A percentile compares a stretch with the other conserved stretches of the same genome.
phyloP scores from a whole-genome alignment of 257 asterid species.

The Cynanchum wilfordii region DNA sequence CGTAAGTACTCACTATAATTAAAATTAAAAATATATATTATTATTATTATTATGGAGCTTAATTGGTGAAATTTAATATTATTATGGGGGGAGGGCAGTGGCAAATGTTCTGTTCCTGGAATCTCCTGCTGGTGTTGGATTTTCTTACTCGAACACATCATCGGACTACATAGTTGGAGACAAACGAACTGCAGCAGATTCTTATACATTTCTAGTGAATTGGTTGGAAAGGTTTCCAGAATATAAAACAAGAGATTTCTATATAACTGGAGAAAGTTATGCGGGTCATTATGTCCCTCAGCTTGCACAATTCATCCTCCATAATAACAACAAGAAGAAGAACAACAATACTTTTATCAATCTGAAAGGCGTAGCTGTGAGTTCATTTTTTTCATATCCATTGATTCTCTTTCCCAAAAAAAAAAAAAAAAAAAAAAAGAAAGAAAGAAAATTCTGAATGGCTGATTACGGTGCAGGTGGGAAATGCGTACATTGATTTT shows the following conservation, averaged over 20 bases:
- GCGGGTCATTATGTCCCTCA: conserved; percentile 79
- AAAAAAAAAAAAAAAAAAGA: background rate
- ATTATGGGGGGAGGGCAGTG: conserved; percentile 25
- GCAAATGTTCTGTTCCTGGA: conserved; percentile 67
- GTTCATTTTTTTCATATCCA: background rate
- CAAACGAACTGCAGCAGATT: conserved; percentile 43
- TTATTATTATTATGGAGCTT: no score
- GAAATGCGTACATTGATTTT: conserved; percentile 47
- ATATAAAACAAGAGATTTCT: conserved; percentile 54
- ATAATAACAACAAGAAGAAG: conserved; percentile 41
- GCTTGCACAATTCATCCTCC: conserved; percentile 50
- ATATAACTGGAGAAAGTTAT: conserved; percentile 59
- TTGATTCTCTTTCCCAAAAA: no score
- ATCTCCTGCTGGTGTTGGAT: conserved; percentile 80
- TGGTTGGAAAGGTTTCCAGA: conserved; percentile 74
- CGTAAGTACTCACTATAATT: conserved; percentile 29
- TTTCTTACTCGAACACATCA: conserved; percentile 56
- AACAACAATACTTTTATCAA: conserved; percentile 48
- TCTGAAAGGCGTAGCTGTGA: conserved; percentile 62
- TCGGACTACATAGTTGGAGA: conserved; percentile 58
- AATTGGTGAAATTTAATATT: no score
- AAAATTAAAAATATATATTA: no score
- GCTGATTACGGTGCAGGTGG: conserved; percentile 36
- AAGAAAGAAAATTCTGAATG: background rate
- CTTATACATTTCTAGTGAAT: conserved; percentile 48